phyloP scores from a whole-genome alignment of 805 yeast species.

The Groenewaldozyma salmanticensis region DNA sequence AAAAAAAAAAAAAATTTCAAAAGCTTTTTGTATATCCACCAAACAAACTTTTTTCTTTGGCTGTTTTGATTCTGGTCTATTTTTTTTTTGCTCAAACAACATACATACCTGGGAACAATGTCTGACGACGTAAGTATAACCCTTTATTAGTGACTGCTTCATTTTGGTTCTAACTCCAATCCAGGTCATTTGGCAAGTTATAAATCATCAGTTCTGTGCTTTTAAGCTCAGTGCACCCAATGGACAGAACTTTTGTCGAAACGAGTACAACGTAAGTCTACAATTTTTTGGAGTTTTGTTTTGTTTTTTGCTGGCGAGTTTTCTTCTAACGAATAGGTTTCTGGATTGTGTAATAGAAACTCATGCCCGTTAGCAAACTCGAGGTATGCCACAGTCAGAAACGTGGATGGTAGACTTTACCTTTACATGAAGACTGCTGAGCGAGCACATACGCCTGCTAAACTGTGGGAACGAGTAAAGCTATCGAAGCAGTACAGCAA shows the following conservation, averaged over 20 bases:
- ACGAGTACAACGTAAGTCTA: conserved; percentile 75
- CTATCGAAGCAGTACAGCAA: conserved; percentile 80
- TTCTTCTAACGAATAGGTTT: conserved; percentile 15
- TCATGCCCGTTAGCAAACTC: conserved; percentile 88
- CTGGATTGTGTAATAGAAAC: conserved; percentile 86
- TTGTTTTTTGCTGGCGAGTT: not conserved
- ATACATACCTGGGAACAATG: conserved; percentile 12
- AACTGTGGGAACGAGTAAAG: conserved; percentile 90
- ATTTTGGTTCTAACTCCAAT: conserved; percentile 20
- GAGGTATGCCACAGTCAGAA: conserved; percentile 30
- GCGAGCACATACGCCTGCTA: conserved; percentile 91
- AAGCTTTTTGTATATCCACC: too few species aligned
- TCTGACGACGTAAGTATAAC: conserved; percentile 14
- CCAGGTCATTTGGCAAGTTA: conserved; percentile 94
- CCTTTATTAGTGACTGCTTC: conserved; percentile 6
- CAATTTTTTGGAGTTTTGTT: not conserved
- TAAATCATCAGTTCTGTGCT: conserved; percentile 91
- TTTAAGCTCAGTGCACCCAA: conserved; percentile 84
- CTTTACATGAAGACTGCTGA: conserved; percentile 93
- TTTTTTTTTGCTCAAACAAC: conserved; percentile 7
- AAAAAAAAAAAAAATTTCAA: conserved; percentile 2
- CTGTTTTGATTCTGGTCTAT: too few species aligned
- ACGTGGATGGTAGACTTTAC: conserved; percentile 27
- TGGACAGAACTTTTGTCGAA: conserved; percentile 87
- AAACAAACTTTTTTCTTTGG: too few species aligned